Conservation (phyloP, 768 basidiomycete species). For the Boletus reticulatus region DNA sequence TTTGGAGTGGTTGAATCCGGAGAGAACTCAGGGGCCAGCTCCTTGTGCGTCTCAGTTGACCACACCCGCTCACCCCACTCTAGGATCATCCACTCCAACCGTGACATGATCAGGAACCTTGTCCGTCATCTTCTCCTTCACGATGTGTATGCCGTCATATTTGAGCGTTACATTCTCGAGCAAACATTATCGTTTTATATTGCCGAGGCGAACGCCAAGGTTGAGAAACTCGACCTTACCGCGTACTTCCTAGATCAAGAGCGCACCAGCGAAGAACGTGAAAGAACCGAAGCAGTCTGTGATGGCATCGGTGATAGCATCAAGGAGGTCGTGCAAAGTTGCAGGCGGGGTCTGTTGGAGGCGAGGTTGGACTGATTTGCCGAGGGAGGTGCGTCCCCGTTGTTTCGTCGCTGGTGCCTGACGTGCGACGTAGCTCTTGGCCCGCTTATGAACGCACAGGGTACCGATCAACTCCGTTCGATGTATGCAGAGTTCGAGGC, state of each 20-base stretch:
- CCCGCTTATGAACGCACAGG: slow-evolving; percentile 46
- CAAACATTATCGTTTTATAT: slow-evolving; percentile 53
- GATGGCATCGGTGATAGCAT: slow-evolving; percentile 45
- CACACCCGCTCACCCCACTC: not conserved
- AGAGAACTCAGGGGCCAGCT: slow-evolving; percentile 44
- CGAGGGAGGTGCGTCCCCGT: slow-evolving; percentile 36
- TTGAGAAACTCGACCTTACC: slow-evolving; percentile 29
- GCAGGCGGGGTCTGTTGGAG: slow-evolving; percentile 51
- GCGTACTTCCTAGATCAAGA: slow-evolving; percentile 54
- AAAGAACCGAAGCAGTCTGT: slow-evolving; percentile 51
- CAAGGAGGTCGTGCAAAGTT: slow-evolving; percentile 47
- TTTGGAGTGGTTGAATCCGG: slow-evolving; percentile 50
- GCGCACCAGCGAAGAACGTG: slow-evolving; percentile 55
- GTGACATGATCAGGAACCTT: slow-evolving; percentile 46
- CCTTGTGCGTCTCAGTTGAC: not conserved
- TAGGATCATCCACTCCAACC: slow-evolving; percentile 39
- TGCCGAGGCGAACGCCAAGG: slow-evolving; percentile 43
- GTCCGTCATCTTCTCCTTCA: slow-evolving; percentile 56
- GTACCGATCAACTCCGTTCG: slow-evolving; percentile 40
- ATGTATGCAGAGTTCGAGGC: slow-evolving; percentile 66
- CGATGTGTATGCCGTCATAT: slow-evolving; percentile 50
- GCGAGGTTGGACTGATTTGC: slow-evolving; percentile 44
- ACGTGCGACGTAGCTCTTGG: slow-evolving; percentile 44
- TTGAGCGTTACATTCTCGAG: slow-evolving; percentile 56
- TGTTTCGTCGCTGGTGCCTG: slow-evolving; percentile 28